Percentiles rank a stretch among this genome's conserved stretches.
These are phyloP conservation scores for Phytophthora tubulina DNA, from an alignment of 352 stramenopile genomes.

Conservation along the genomic window DNA sequence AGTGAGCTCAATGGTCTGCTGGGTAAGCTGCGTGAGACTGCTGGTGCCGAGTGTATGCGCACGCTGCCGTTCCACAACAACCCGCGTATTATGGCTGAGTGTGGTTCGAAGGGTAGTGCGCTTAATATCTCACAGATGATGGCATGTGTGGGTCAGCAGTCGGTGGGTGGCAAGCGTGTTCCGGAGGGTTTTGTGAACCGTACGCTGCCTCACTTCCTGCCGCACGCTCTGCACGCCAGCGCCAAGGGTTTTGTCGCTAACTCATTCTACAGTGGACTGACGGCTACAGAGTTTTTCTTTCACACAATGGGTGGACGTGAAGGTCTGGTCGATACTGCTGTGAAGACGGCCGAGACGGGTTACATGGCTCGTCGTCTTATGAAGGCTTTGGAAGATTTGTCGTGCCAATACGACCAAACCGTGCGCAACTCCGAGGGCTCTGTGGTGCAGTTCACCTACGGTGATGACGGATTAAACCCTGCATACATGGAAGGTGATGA, in stretches of 20 bases:
- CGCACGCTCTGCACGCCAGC: constrained; percentile 93
- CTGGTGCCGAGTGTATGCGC: constrained; percentile 98
- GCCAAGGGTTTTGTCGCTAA: constrained; percentile 99
- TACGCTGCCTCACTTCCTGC: constrained; percentile 97
- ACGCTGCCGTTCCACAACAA: constrained; percentile 98
- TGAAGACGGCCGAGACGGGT: constrained; percentile 99
- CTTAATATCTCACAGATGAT: constrained; percentile 99
- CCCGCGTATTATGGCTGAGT: constrained; percentile 98
- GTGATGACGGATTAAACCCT: constrained; percentile 99
- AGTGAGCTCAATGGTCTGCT: constrained; percentile 98
- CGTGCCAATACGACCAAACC: constrained; percentile 94
- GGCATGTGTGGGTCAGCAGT: constrained; percentile 99
- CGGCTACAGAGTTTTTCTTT: constrained; percentile 99
- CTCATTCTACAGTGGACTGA: constrained; percentile 99
- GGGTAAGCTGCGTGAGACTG: constrained; percentile 97
- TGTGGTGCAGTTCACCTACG: constrained; percentile 99
- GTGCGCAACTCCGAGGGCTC: constrained; percentile 90
- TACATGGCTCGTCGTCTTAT: constrained; percentile 99
- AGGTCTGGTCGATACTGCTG: constrained; percentile 99
- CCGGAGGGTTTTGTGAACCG: constrained; percentile 99
- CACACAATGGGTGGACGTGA: constrained; percentile 99
- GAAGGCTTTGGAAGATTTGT: constrained; percentile 98
- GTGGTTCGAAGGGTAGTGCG: constrained; percentile 98
- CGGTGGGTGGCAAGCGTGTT: constrained; percentile 98
- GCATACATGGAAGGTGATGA: constrained; percentile 96